Percentiles rank a stretch among this genome's conserved stretches.
phyloP scores from a whole-genome alignment of 2,329 filamentous ascomycete genomes.

The Pseudogymnoascus pannorum region DNA sequence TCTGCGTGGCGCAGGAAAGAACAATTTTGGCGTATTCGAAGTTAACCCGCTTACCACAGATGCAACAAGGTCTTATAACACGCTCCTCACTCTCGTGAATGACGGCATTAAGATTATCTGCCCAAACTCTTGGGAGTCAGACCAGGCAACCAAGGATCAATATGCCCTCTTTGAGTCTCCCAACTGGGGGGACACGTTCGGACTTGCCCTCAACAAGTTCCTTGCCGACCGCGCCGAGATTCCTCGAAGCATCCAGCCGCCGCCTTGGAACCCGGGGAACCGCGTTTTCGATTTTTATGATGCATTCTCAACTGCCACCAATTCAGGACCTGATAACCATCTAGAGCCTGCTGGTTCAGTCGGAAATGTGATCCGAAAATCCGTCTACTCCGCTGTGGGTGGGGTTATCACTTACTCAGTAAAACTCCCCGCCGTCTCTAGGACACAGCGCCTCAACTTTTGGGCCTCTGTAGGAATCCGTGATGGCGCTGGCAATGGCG shows the following conservation, averaged over 20 bases:
- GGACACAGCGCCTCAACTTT: conserved; percentile 14
- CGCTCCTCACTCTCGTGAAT: conserved; percentile 11
- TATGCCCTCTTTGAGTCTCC: conserved; percentile 16
- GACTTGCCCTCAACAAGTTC: conserved; percentile 14
- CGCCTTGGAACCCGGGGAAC: conserved; percentile 15
- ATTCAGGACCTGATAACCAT: conserved; percentile 14
- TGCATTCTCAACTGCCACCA: conserved; percentile 8
- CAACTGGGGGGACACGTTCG: conserved; percentile 14
- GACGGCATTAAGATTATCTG: conserved; percentile 17
- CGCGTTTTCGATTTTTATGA: conserved; percentile 15
- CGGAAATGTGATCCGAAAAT: conserved; percentile 13
- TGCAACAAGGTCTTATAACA: conserved; percentile 10
- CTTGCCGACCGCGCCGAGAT: conserved; percentile 12
- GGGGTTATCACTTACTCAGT: conserved; percentile 12
- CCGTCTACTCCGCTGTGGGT: conserved; percentile 14
- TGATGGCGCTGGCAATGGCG: conserved; percentile 15
- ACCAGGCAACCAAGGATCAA: conserved; percentile 13
- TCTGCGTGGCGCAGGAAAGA: conserved; percentile 13
- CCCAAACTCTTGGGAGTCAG: conserved; percentile 16
- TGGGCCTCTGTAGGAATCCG: conserved; percentile 17
- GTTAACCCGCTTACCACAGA: conserved; percentile 14
- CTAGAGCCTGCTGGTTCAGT: conserved; percentile 13
- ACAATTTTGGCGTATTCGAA: conserved; percentile 16
- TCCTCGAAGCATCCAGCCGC: conserved; percentile 13
- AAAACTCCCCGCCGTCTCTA: conserved; percentile 11